Evolutionary conservation across 75 land plant species (phyloP), one percentile per base, ranked within the genome.

Genomic region (Cupressus sempervirens): DNA sequence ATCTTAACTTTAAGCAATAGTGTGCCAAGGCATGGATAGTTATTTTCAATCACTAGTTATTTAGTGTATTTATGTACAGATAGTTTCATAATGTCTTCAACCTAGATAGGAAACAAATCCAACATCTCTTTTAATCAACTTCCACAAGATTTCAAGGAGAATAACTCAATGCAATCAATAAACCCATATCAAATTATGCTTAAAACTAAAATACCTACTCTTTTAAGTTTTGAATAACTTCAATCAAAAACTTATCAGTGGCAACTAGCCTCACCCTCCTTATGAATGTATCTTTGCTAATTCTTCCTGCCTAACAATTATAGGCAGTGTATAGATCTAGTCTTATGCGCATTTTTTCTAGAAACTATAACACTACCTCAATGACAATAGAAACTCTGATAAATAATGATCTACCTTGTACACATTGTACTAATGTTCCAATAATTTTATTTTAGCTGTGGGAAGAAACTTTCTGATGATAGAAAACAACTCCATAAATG

Each of bases 181-280:
- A 72, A 1, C 32, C 35, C 74, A 72, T 30, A 7, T 72, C 12
- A 32, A 6, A 72, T 9, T 10, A 12, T 72, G 35, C 2, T 72
- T 2, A 72, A 35, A 72, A 32, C n/a, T n/a, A 32, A 43, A 15
- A 16, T 82, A 82, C 83, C 83, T 82, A 40, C 5, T 62, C 62
- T 82, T 35, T 40, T 53, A 82, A 4, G 83, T 36, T 82, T 53
- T 32, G 83, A 34, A 82, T 82, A 52, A 46, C 54, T 82, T 52
- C 15, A 32, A 82, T 52, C 62, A 82, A 40, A 65, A 82, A 54
- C 58, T 82, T 82, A 54, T 82, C 83, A 35, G 65, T 62, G 54
- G 54, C 58, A 82, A 82, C 53, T 62, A 53, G 32, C 50, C 83
- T 82, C 38, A 82, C 83, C 23, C 6, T 82, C 83, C 62, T 82